Conservation (phyloP, 768 basidiomycete species). For the Tricholoma matsutake region DNA sequence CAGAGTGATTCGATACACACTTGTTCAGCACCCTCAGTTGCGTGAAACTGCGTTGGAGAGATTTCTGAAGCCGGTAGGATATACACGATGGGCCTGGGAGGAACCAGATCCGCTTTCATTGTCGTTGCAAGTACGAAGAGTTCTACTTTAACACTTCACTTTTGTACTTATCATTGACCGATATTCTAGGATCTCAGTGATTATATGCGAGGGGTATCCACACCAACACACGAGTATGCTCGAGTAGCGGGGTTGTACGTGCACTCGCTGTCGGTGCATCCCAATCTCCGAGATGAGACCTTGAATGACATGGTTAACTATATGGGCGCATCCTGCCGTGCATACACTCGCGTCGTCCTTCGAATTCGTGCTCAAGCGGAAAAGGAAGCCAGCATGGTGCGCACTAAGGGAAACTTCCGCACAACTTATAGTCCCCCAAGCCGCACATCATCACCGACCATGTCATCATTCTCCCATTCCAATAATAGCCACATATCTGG, state of each 20-base stretch:
- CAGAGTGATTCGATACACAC: conserved; percentile 45
- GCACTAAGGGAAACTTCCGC: conserved; percentile 17
- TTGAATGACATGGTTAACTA: conserved; percentile 43
- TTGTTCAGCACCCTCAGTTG: conserved; percentile 49
- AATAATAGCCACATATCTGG: conserved; percentile 25
- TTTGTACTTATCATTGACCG: neutral
- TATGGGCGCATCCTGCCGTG: conserved; percentile 61
- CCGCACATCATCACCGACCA: conserved; percentile 65
- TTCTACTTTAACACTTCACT: neutral
- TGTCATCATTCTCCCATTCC: conserved; percentile 47
- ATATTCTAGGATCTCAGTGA: conserved; percentile 66
- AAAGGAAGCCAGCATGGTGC: conserved; percentile 36
- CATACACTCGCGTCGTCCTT: conserved; percentile 78
- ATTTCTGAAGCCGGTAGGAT: conserved; percentile 70
- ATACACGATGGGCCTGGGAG: conserved; percentile 61
- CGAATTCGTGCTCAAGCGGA: conserved; percentile 80
- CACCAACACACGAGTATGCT: conserved; percentile 72
- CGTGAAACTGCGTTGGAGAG: conserved; percentile 67
- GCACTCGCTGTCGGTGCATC: conserved; percentile 44
- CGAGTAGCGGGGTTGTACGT: conserved; percentile 57
- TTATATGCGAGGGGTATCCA: conserved; percentile 77
- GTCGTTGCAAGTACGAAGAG: conserved; percentile 52
- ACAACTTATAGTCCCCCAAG: conserved; percentile 47
- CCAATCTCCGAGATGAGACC: conserved; percentile 28
- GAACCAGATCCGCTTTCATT: conserved; percentile 61